Conservation (phyloP, 2,329 filamentous ascomycete species). For the Lecanicillium sp. region DNA sequence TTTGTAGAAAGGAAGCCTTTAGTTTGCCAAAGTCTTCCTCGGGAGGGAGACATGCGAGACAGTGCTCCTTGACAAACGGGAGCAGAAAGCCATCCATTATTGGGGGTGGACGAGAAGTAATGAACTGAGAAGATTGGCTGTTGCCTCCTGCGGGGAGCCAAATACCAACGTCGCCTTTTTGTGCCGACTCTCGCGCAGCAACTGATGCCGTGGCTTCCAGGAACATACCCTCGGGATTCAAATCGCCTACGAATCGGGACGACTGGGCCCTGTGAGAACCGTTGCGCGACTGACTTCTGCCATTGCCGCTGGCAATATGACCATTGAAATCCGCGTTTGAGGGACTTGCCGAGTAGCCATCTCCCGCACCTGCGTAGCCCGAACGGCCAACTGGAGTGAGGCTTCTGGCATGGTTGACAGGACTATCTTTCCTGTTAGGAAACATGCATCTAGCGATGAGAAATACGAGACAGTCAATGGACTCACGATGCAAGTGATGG, state of each 20-base stretch:
- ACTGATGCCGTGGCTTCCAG: slow-evolving; percentile 39
- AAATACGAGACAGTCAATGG: too few species aligned
- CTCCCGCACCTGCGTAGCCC: neutral
- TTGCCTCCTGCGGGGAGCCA: slow-evolving; percentile 34
- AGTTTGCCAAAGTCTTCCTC: slow-evolving; percentile 36
- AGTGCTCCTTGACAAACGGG: slow-evolving; percentile 36
- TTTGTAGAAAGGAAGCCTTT: slow-evolving; percentile 37
- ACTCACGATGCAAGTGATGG: slow-evolving; percentile 23
- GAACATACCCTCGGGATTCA: slow-evolving; percentile 53
- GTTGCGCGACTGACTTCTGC: slow-evolving; percentile 8
- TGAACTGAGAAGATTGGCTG: slow-evolving; percentile 26
- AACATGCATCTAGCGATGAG: neutral
- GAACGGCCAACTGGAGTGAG: slow-evolving; percentile 4
- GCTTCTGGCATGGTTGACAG: slow-evolving; percentile 2
- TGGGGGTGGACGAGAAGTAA: slow-evolving; percentile 27
- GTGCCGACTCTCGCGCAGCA: slow-evolving; percentile 25
- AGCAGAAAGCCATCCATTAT: slow-evolving; percentile 31
- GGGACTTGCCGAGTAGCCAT: slow-evolving; percentile 2
- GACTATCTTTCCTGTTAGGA: neutral
- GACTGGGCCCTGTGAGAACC: slow-evolving; percentile 18
- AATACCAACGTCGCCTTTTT: slow-evolving; percentile 46
- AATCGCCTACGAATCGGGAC: slow-evolving; percentile 47
- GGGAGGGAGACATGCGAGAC: slow-evolving; percentile 39
- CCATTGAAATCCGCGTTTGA: too few species aligned
- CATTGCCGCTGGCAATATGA: slow-evolving; percentile 4